These are phyloP conservation scores for Globisporangium camurandrum DNA, from an alignment of 352 stramenopile species.

Conservation along the genomic window DNA sequence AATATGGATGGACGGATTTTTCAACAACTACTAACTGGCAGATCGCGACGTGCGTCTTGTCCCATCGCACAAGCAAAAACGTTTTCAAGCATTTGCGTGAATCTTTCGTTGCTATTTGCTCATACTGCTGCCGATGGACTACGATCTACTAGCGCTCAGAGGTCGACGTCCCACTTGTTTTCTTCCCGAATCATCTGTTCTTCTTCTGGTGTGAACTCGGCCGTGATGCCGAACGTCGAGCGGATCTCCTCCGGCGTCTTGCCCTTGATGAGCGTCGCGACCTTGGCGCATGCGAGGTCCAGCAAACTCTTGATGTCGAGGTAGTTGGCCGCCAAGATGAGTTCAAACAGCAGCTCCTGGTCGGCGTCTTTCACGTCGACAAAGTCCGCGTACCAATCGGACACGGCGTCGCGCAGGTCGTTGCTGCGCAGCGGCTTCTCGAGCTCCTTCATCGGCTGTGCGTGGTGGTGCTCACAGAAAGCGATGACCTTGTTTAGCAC, in stretches of 20 bases:
- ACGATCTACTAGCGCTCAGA: no score
- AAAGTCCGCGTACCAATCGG: constrained; percentile 99
- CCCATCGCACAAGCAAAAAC: no score
- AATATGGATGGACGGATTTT: no score
- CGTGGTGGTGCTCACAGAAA: constrained; percentile 94
- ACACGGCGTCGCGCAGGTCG: constrained; percentile 98
- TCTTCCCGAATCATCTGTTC: constrained; percentile 99
- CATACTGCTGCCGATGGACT: no score
- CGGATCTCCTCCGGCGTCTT: constrained; percentile 99
- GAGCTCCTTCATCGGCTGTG: constrained; percentile 98
- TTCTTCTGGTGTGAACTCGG: constrained; percentile 99
- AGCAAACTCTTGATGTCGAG: constrained; percentile 98
- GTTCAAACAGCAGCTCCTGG: constrained; percentile 98
- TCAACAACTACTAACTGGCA: no score
- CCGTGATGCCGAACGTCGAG: constrained; percentile 99
- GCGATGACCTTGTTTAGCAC: constrained; percentile 97
- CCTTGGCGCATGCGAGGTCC: constrained; percentile 90
- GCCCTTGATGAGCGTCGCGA: constrained; percentile 91
- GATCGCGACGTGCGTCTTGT: no score
- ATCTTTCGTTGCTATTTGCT: no score
- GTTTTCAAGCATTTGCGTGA: no score
- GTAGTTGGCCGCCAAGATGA: constrained; percentile 99
- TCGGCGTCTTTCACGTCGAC: constrained; percentile 99
- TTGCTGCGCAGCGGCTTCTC: constrained; percentile 98
- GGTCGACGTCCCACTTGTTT: constrained; percentile 99